Base-by-base conservation (phyloP, 345 rosid genomes). In the Eucalyptus microcorys region DNA sequence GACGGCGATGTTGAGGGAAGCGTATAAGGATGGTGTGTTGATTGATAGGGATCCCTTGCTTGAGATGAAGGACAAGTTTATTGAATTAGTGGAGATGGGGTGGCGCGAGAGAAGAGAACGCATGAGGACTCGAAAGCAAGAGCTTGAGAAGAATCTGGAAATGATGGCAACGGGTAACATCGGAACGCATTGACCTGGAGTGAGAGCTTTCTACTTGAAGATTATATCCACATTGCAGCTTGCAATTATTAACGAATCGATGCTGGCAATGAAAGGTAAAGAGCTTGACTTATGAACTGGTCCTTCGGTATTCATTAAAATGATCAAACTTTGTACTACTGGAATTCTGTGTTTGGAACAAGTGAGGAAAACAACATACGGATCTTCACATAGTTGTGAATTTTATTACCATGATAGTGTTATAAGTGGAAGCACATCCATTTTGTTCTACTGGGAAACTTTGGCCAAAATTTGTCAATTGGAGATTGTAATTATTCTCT, bases 1-100 rank as follows among this genome's bases (percentile, higher is more conserved):
- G 92, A 98, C 98, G 52, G 99, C 97, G 1, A 91, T 97, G 49
- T 86, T 98, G 87, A 94, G 99, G 88, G 96, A 98, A 87, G 98
- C 98, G 14, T 97, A 96, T 71, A 90, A 93, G 93, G 94, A 91
- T 21, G 85, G 94, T 37, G 92, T 91, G 89, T 90, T 95, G 95
- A 89, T 94, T 87, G 96, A 91, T 88, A 92, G 92, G 88, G 99
- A 98, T 91, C 97, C 97, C 0, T 86, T 97, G 90, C 94, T 93
- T 9, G 94, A 91, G 88, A 92, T 97, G 88, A 97, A 95, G 91
- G 98, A 97, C 87, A 95, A 88, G 89, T 97, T 98, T 89, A 88
- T 91, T n/a, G 91, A 90, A 50, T 53, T 97, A 87, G 83, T 97
- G 91, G 95, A 94, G 91, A 92, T 93, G 87, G 98, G 99, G 12